Percentiles rank a stretch among this genome's conserved stretches.
These are phyloP conservation scores for Acacia confusa DNA, from an alignment of 306 rosid genomes.

Conservation along the genomic window DNA sequence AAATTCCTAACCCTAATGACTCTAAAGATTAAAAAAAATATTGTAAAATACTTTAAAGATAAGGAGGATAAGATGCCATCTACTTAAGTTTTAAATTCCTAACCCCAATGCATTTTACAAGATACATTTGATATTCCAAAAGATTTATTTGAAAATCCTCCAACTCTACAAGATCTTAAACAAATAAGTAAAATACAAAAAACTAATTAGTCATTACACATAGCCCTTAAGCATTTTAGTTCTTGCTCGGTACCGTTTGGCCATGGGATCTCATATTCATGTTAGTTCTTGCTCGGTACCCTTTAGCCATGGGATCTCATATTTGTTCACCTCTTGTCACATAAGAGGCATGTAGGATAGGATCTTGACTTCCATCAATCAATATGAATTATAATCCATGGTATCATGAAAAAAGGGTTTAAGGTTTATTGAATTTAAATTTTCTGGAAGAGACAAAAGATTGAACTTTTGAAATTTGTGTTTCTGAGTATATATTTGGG, in stretches of 20 bases:
- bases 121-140: no score
- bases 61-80: background rate
- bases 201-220: background rate
- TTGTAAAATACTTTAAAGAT: background rate
- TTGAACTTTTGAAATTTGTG: background rate
- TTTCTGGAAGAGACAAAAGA: background rate
- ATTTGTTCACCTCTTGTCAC: background rate
- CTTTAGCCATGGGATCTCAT: background rate
- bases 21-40: no score
- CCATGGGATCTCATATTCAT: background rate
- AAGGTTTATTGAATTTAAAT: background rate
- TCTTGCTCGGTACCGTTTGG: background rate
- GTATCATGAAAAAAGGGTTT: background rate
- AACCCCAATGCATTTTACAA: no score
- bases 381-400: no score
- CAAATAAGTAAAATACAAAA: no score
- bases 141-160: no score
- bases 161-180: no score
- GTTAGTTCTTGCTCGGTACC: background rate
- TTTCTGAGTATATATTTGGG: background rate
- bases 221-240: background rate
- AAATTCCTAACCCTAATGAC: background rate
- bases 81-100: background rate
- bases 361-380: background rate
- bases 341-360: background rate